Conservation (phyloP, 768 basidiomycete species). For the Rhizopogon salebrosus region DNA sequence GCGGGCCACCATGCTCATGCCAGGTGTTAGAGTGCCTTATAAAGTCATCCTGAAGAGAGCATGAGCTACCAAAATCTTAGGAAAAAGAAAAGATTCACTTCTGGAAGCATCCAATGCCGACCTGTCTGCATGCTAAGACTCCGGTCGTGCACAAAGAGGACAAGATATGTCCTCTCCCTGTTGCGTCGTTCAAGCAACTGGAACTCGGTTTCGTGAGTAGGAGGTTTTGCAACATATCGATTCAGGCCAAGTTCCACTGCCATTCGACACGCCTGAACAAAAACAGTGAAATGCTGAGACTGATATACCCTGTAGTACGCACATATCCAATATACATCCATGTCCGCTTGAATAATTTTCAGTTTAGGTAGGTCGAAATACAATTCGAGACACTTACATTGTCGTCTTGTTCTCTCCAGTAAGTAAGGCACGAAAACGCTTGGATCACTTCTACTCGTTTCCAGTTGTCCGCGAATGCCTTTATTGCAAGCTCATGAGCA, state of each 20-base stretch:
- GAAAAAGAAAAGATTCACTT: conserved; percentile 28
- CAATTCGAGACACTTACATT: conserved; percentile 41
- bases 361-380: conserved; percentile 6
- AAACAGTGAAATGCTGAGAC: neutral
- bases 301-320: conserved; percentile 19
- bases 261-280: conserved; percentile 73
- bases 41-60: conserved; percentile 50
- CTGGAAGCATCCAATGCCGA: conserved; percentile 83
- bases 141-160: conserved; percentile 82
- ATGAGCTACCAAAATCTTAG: conserved; percentile 7
- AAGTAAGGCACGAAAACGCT: conserved; percentile 83
- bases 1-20: conserved; percentile 55
- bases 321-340: conserved; percentile 89
- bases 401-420: conserved; percentile 88
- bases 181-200: conserved; percentile 75
- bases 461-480: conserved; percentile 74
- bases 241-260: conserved; percentile 81
- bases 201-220: conserved; percentile 55
- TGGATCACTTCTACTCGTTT: conserved; percentile 85
- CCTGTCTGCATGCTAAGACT: conserved; percentile 85
- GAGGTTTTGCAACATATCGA: conserved; percentile 53
- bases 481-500: conserved; percentile 67
- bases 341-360: conserved; percentile 48
- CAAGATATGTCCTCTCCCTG: conserved; percentile 80
- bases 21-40: conserved; percentile 64